Evolutionary conservation across 2,329 filamentous ascomycete genomes (phyloP).

Genomic region (Penicillium brasilianum): DNA sequence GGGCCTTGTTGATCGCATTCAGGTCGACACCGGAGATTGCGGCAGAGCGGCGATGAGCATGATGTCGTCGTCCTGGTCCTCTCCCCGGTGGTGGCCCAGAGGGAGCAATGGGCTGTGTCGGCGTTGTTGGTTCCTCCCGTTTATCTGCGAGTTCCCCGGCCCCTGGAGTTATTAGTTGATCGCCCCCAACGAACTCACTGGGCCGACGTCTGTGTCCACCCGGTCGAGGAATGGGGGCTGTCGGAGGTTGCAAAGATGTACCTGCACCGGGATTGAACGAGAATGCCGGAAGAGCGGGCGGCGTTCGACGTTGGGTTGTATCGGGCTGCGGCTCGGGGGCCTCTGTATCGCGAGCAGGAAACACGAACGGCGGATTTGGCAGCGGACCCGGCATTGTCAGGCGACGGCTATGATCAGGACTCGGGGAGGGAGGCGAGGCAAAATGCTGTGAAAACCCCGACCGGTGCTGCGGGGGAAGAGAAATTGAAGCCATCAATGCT

Average conservation of each 20-base stretch:
- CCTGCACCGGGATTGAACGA: slow-evolving; percentile 44
- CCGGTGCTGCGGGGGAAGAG: slow-evolving; percentile 40
- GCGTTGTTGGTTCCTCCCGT: slow-evolving; percentile 30
- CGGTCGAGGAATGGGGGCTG: slow-evolving; percentile 62
- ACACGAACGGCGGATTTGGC: slow-evolving; percentile 70
- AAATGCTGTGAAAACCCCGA: slow-evolving; percentile 38
- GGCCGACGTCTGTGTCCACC: slow-evolving; percentile 74
- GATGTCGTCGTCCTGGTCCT: slow-evolving; percentile 66
- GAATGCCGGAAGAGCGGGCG: slow-evolving; percentile 43
- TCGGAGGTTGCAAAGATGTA: slow-evolving; percentile 54
- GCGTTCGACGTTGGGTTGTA: slow-evolving; percentile 50
- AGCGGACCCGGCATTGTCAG: slow-evolving; percentile 38
- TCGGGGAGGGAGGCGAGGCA: slow-evolving; percentile 28
- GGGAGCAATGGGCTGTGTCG: slow-evolving; percentile 36
- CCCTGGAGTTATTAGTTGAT: slow-evolving; percentile 57
- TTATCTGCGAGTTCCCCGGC: slow-evolving; percentile 63
- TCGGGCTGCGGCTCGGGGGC: slow-evolving; percentile 41
- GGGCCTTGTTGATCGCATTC: slow-evolving; percentile 56
- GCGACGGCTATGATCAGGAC: slow-evolving; percentile 30
- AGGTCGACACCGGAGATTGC: slow-evolving; percentile 86
- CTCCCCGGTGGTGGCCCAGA: slow-evolving; percentile 47
- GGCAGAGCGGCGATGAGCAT: slow-evolving; percentile 78
- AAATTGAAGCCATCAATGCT: slow-evolving; percentile 45
- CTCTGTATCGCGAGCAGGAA: slow-evolving; percentile 58
- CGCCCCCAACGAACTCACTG: slow-evolving; percentile 84